phyloP scores from a whole-genome alignment of 139 green algal genomes.

The Axilococcus clingmanii region DNA sequence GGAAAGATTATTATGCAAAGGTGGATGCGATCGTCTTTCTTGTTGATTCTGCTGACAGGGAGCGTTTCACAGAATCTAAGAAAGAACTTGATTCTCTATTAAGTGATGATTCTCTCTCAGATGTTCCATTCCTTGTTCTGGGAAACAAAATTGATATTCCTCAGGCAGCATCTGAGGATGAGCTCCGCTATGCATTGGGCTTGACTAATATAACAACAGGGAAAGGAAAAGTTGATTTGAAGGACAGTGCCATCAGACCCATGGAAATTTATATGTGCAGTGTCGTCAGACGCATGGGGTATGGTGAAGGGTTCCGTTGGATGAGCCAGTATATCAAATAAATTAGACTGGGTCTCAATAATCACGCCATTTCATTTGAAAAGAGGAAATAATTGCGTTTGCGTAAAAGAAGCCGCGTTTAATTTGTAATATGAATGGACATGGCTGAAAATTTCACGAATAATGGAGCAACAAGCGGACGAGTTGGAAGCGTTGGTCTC shows the following conservation, averaged over 20 bases:
- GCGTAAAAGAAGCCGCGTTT: background rate
- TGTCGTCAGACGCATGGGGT: conserved; percentile 86
- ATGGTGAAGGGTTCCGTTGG: conserved; percentile 98
- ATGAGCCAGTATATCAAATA: conserved; percentile 93
- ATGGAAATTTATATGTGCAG: conserved; percentile 98
- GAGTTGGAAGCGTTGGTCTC: conserved; percentile 46
- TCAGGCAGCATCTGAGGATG: conserved; percentile 65
- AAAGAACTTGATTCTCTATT: conserved; percentile 91
- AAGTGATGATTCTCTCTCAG: conserved; percentile 77
- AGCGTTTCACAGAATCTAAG: conserved; percentile 85
- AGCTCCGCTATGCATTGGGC: conserved; percentile 84
- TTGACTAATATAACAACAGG: conserved; percentile 91
- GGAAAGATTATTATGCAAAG: conserved; percentile 99
- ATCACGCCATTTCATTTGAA: no score
- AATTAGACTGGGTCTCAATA: background rate
- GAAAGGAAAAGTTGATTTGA: conserved; percentile 92
- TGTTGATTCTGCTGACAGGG: conserved; percentile 91
- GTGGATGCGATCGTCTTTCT: conserved; percentile 99
- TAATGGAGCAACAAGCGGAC: conserved; percentile 38
- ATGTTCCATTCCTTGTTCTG: conserved; percentile 94
- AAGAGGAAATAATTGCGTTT: background rate
- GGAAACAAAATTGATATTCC: conserved; percentile 99
- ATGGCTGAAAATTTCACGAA: background rate
- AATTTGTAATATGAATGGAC: background rate
- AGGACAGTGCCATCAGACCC: conserved; percentile 73